Evolutionary conservation across 257 asterid genomes (phyloP).

Genomic region (Solanum raphanifolium): DNA sequence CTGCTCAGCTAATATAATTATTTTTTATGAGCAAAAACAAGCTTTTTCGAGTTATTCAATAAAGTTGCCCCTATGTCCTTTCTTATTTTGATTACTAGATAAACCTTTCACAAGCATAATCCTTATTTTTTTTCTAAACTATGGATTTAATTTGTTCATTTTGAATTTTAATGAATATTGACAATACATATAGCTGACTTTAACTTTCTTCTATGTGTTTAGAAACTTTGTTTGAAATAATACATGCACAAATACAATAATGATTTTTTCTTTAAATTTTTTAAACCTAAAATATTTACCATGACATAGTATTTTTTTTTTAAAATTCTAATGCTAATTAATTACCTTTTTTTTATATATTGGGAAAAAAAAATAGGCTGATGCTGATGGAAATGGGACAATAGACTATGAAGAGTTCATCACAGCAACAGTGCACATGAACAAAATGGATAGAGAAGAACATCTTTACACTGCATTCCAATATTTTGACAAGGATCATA

Average conservation of each 20-base stretch:
- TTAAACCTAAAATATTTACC: background rate
- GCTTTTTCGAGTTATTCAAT: background rate
- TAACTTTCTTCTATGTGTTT: background rate
- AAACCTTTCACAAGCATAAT: background rate
- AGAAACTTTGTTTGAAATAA: background rate
- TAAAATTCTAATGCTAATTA: background rate
- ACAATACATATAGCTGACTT: background rate
- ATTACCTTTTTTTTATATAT: background rate
- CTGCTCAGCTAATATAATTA: fast-evolving
- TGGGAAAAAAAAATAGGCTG: conserved; percentile 34
- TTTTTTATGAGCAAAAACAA: background rate
- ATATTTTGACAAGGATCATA: conserved; percentile 80
- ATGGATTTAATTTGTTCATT: background rate
- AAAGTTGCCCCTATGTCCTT: background rate
- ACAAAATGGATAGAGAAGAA: conserved; percentile 92
- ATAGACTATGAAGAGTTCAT: conserved; percentile 92
- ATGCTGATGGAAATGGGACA: conserved; percentile 92
- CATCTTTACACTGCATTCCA: conserved; percentile 96
- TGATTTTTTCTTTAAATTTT: background rate
- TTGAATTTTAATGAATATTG: too few relatives aligned
- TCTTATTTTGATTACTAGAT: background rate
- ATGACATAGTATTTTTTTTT: background rate
- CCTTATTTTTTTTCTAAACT: background rate
- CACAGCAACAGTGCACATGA: conserved; percentile 96
- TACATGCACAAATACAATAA: background rate